Evolutionary conservation across 1,139 yeast genomes (phyloP), one percentile per base, ranked within the genome.

Genomic region (Scheffersomyces cryptocercus): DNA sequence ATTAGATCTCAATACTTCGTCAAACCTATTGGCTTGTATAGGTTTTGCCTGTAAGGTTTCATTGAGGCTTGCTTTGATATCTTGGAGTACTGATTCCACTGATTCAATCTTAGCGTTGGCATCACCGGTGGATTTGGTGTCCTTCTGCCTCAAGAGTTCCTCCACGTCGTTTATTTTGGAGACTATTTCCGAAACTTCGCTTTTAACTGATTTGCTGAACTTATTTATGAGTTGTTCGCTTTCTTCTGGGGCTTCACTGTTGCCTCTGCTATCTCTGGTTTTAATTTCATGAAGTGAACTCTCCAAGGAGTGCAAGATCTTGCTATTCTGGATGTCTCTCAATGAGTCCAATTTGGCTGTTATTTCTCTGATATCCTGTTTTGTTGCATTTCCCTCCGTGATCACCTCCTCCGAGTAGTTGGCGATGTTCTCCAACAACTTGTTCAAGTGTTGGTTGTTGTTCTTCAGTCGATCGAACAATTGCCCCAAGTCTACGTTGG

Each of bases 401-500:
- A 66, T 56, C 3, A 68, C 70, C 37, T 68, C 73, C 28, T 60
- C 58, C 3, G 72, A 62, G 53, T 69, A 67, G 16, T 56, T 55
- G 16, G 71, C 65, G 20, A 70, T 61, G 39, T 65, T 65, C 24
- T 45, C 61, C 14, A 73, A 60, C 34, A 73, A 54, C 47, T 62
- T 64, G 46, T 63, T 69, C 55, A 73, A 64, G 48, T 68, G 56
- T 44, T 62, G 67, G 53, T 73, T 72, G 50, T 73, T 73, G 49
- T 68, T 71, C 50, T 67, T 72, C 67, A 68, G 73, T 36, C 77
- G 51, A 37, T 70, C 75, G 15, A 61, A 64, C 39, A 73, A 58
- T 47, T 72, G 73, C 2, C 61, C 67, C 43, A 73, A 54, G 49
- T 73, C 78, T 5, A 65, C 51, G 36, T 61, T 47, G 11, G 62